Base-by-base conservation (phyloP, 1,284 basidiomycete species). In the Cronartium quercuum region DNA sequence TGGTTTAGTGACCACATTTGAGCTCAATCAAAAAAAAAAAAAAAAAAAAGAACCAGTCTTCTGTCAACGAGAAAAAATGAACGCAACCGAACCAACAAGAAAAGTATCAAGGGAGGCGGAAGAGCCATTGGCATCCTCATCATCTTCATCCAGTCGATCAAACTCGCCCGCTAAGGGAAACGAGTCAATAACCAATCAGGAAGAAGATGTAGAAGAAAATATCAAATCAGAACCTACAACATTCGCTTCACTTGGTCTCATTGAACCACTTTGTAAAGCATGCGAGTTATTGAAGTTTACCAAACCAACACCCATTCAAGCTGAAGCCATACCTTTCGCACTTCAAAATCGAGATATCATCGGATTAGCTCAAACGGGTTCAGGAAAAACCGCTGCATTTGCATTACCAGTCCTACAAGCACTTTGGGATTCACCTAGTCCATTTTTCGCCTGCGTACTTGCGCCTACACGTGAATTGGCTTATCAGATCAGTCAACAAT, bases 321-420 rank as follows among this genome's bases (percentile, higher is more conserved):
- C 86, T 15, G 88, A 94, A 79, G 86, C 87, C n/a, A 88, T 99
- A 70, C 96, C 96, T 0, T 88, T 89, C 83, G 95, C 95, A 13
- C 83, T 99, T 1, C 85, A 91, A 80, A 93, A 93, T 0, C 87
- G 90, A 79, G 96, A 99, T 83, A 92, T 99, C 78, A 98, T 99
- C 76, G 96, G 96, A 34, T 90, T 98, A 21, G 96, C 96, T 29
- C 91, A 93, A 79, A 99, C 96, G 0, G 96, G 96, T 63, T 94
- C 91, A 18, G 96, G 96, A 78, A 98, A 98, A 84, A 98, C 96
- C 0, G 96, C 94, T 10, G 96, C 96, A 2, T 98, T 98, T 83
- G 91, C 91, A 21, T 84, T 98, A 5, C 96, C 96, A 5, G 95
- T 99, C 76, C 85, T 99, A 44, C 95, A 99, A 83, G 92, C 92